These are phyloP conservation scores for Curvularia verruculosa DNA, from an alignment of 2,329 filamentous ascomycete species.

Conservation along the genomic window DNA sequence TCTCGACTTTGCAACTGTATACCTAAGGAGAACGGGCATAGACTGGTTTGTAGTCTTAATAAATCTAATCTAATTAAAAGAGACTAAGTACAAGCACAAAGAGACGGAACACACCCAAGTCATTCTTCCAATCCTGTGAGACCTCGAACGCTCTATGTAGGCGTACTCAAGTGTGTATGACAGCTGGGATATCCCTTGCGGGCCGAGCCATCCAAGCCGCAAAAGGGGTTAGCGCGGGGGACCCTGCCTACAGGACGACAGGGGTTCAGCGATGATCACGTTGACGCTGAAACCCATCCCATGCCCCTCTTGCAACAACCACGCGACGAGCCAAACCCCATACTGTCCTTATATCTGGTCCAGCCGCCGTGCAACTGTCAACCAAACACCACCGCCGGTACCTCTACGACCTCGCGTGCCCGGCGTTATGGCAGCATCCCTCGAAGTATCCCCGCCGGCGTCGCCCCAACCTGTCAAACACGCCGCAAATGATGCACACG, in stretches of 20 bases:
- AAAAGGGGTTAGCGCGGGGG: slow-evolving; percentile 11
- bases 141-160: background rate
- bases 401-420: background rate
- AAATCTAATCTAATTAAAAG: background rate
- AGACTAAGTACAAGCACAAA: background rate
- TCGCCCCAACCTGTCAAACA: slow-evolving; percentile 29
- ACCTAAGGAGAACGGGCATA: too few relatives aligned
- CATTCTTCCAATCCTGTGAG: background rate
- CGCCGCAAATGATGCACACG: slow-evolving; percentile 25
- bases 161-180: background rate
- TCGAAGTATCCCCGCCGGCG: slow-evolving; percentile 25
- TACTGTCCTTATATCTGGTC: slow-evolving; percentile 4
- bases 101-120: background rate
- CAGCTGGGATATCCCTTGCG: background rate
- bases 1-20: background rate
- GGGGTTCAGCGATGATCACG: slow-evolving; percentile 7
- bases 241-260: slow-evolving; percentile 12
- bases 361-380: background rate
- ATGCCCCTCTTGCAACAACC: slow-evolving; percentile 3
- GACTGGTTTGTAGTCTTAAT: background rate
- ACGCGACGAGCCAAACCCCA: slow-evolving; percentile 9
- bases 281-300: slow-evolving; percentile 18
- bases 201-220: background rate
- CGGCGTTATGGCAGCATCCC: slow-evolving; percentile 27
- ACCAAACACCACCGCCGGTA: background rate